A percentile compares a stretch with the other conserved stretches of the same genome.
These are phyloP conservation scores for Syzygium aromaticum DNA, from an alignment of 345 rosid genomes.

Conservation along the genomic window DNA sequence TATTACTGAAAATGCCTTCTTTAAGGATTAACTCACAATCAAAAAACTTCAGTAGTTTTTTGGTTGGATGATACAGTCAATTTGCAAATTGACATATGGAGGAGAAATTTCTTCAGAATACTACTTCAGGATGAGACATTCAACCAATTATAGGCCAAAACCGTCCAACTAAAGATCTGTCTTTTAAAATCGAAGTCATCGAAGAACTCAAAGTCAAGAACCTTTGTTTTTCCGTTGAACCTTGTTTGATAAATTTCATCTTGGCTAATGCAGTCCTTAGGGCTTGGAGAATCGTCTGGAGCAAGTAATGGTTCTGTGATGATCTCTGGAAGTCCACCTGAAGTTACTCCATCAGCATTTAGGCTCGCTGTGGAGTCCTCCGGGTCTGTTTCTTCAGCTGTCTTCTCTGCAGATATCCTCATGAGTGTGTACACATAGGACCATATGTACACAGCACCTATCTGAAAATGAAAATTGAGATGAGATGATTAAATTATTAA, in stretches of 20 bases:
- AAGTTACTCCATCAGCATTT: neutral
- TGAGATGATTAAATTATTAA: neutral
- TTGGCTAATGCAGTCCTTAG: neutral
- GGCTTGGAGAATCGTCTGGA: neutral
- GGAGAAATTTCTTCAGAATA: neutral
- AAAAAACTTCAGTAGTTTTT: neutral
- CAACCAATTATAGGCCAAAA: neutral
- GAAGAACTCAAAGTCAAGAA: neutral
- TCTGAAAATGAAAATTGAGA: constrained; percentile 1
- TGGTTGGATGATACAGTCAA: neutral
- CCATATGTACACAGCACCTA: constrained; percentile 4
- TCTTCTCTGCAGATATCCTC: neutral
- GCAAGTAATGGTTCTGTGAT: neutral
- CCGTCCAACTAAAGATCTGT: neutral
- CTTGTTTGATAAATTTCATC: neutral
- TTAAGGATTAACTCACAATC: neutral
- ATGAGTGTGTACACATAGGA: constrained; percentile 9
- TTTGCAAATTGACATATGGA: neutral
- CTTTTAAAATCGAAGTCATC: neutral
- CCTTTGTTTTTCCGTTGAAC: neutral
- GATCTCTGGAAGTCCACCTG: neutral
- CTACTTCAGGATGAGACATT: neutral
- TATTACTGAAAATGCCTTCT: neutral
- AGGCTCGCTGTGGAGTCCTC: neutral
- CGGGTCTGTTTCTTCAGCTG: neutral